These are phyloP conservation scores for Coemansia biformis DNA, from an alignment of 192 early-diverging fungal genomes.

Conservation along the genomic window DNA sequence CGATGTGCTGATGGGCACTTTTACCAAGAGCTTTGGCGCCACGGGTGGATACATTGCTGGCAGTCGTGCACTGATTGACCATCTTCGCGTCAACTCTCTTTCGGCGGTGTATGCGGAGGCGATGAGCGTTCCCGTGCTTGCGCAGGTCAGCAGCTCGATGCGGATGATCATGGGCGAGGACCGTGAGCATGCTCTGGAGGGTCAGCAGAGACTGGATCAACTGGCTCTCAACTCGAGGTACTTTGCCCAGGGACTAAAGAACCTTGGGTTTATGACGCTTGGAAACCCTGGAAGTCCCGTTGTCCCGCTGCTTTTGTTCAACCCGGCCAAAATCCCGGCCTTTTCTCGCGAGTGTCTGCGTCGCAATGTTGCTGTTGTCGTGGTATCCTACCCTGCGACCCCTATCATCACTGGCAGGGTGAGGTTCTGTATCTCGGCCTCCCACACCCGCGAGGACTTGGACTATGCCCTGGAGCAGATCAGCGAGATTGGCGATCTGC, in stretches of 20 bases:
- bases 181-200: slow-evolving; percentile 68
- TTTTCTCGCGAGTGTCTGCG: slow-evolving; percentile 89
- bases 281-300: slow-evolving; percentile 85
- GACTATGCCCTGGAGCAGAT: slow-evolving; percentile 67
- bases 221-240: slow-evolving; percentile 84
- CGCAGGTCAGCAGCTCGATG: slow-evolving; percentile 86
- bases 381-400: slow-evolving; percentile 96
- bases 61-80: slow-evolving; percentile 67
- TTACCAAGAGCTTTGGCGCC: slow-evolving; percentile 96
- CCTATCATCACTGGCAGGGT: slow-evolving; percentile 94
- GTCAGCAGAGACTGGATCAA: slow-evolving; percentile 75
- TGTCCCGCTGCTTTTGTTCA: slow-evolving; percentile 84
- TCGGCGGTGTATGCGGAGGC: slow-evolving; percentile 87
- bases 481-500: slow-evolving; percentile 67
- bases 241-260: slow-evolving; percentile 70
- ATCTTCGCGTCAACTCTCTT: slow-evolving; percentile 72
- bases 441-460: slow-evolving; percentile 92
- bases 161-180: slow-evolving; percentile 91
- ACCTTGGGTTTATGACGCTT: slow-evolving; percentile 93
- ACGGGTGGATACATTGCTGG: slow-evolving; percentile 94
- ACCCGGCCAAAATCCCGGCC: slow-evolving; percentile 94
- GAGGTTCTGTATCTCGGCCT: slow-evolving; percentile 88
- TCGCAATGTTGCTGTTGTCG: slow-evolving; percentile 89
- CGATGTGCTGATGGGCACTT: slow-evolving; percentile 96
- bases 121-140: slow-evolving; percentile 76